phyloP scores from a whole-genome alignment of 75 land plant species.

The Isoetes taiwanensis region DNA sequence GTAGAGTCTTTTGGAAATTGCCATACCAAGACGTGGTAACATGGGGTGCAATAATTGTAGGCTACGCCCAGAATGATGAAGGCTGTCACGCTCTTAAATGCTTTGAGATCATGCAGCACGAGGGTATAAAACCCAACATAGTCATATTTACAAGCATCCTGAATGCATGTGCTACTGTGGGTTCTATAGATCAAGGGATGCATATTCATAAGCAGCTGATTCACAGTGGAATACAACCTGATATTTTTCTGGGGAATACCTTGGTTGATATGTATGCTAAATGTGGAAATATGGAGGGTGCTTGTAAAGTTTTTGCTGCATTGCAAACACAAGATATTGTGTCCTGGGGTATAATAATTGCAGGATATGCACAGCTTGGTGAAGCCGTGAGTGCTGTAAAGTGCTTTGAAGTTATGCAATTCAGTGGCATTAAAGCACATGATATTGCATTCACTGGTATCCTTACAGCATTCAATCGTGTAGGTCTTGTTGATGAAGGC shows the following conservation, averaged over 20 bases:
- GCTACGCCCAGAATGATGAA: constrained; percentile 17
- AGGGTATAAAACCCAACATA: constrained; percentile 26
- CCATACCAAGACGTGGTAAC: constrained; percentile 27
- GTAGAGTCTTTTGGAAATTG: constrained; percentile 11
- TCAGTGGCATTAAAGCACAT: constrained; percentile 21
- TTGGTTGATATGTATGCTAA: constrained; percentile 56
- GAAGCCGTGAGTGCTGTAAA: constrained; percentile 21
- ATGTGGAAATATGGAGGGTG: constrained; percentile 39
- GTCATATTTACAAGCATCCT: constrained; percentile 24
- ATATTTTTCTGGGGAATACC: constrained; percentile 24
- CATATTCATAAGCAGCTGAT: constrained; percentile 26
- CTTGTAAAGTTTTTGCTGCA: constrained; percentile 28
- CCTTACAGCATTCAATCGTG: constrained; percentile 19
- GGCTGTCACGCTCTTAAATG: constrained; percentile 22
- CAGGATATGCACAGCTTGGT: constrained; percentile 29
- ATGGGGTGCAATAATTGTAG: constrained; percentile 44
- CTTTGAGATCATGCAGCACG: constrained; percentile 32
- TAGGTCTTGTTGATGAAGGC: constrained; percentile 27
- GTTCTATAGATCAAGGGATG: constrained; percentile 23
- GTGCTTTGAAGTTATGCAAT: constrained; percentile 27
- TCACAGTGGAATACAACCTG: constrained; percentile 19
- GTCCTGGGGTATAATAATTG: constrained; percentile 47
- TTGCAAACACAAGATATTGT: constrained; percentile 25
- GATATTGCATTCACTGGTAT: constrained; percentile 30
- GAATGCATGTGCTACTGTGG: constrained; percentile 34